Conservation (phyloP, 306 rosid species). For the Cicer arietinum region DNA sequence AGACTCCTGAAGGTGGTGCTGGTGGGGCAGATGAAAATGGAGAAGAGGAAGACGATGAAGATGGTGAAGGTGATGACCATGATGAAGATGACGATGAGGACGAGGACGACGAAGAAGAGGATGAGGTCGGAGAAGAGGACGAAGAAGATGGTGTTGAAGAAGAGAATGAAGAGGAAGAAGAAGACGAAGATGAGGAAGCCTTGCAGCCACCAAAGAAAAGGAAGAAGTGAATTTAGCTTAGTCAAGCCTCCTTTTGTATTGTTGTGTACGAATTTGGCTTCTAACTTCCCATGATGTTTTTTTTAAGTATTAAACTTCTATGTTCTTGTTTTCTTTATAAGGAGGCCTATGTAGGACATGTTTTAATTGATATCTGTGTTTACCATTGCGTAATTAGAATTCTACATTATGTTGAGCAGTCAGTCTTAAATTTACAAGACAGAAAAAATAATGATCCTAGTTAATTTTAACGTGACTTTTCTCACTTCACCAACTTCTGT, state of each 20-base stretch:
- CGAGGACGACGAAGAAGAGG: conserved; percentile 43
- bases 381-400: conserved; percentile 62
- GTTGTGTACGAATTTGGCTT: conserved; percentile 50
- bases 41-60: conserved; percentile 70
- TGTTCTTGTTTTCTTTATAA: conserved; percentile 49
- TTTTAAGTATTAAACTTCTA: conserved; percentile 48
- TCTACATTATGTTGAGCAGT: conserved; percentile 52
- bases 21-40: conserved; percentile 74
- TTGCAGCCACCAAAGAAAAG: conserved; percentile 97
- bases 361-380: conserved; percentile 53
- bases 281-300: conserved; percentile 55
- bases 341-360: conserved; percentile 65
- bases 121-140: conserved; percentile 55
- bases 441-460: conserved; percentile 25
- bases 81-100: conserved; percentile 54
- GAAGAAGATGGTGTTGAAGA: conserved; percentile 63
- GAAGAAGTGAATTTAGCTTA: conserved; percentile 67
- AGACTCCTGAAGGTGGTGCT: conserved; percentile 66
- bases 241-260: conserved; percentile 48
- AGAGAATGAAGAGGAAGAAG: conserved; percentile 64
- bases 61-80: conserved; percentile 57
- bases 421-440: conserved; percentile 44
- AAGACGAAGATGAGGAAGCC: conserved; percentile 83
- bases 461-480: conserved; percentile 37
- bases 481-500: not conserved